Conservation (phyloP, 2,329 filamentous ascomycete species). For the Colletotrichum sp. region DNA sequence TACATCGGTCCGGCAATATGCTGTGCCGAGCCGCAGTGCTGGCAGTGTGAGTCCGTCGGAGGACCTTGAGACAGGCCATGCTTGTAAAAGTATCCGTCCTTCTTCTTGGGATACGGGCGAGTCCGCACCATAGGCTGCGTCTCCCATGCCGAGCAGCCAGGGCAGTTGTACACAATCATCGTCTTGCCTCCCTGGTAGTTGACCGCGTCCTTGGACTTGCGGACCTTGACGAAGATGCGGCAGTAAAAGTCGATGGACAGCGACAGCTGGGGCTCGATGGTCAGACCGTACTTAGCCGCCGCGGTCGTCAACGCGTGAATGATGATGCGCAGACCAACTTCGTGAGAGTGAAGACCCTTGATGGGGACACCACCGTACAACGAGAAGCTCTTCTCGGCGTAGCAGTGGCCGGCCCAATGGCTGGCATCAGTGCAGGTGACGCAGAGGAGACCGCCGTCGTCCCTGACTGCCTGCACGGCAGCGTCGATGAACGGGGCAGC, state of each 20-base stretch:
- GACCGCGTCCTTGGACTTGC: slow-evolving; percentile 81
- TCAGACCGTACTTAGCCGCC: slow-evolving; percentile 83
- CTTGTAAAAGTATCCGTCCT: slow-evolving; percentile 75
- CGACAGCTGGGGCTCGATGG: slow-evolving; percentile 89
- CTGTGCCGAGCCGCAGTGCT: slow-evolving; percentile 85
- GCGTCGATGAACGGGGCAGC: slow-evolving; percentile 92
- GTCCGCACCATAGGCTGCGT: slow-evolving; percentile 80
- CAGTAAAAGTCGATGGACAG: slow-evolving; percentile 97
- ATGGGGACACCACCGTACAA: slow-evolving; percentile 91
- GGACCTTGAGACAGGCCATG: slow-evolving; percentile 77
- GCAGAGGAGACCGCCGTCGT: slow-evolving; percentile 88
- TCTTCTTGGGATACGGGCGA: slow-evolving; percentile 70
- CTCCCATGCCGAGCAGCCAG: slow-evolving; percentile 89
- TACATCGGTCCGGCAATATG: slow-evolving; percentile 96
- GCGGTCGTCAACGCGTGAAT: slow-evolving; percentile 81
- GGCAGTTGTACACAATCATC: slow-evolving; percentile 90
- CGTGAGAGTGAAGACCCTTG: slow-evolving; percentile 86
- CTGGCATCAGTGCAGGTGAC: slow-evolving; percentile 97
- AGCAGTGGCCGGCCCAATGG: slow-evolving; percentile 93
- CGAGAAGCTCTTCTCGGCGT: slow-evolving; percentile 91
- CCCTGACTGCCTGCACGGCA: slow-evolving; percentile 81
- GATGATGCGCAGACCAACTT: slow-evolving; percentile 86
- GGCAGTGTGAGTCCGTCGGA: slow-evolving; percentile 68
- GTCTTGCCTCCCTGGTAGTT: slow-evolving; percentile 91
- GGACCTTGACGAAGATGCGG: slow-evolving; percentile 84